phyloP scores from a whole-genome alignment of 306 rosid genomes.

The Prunus davidiana region DNA sequence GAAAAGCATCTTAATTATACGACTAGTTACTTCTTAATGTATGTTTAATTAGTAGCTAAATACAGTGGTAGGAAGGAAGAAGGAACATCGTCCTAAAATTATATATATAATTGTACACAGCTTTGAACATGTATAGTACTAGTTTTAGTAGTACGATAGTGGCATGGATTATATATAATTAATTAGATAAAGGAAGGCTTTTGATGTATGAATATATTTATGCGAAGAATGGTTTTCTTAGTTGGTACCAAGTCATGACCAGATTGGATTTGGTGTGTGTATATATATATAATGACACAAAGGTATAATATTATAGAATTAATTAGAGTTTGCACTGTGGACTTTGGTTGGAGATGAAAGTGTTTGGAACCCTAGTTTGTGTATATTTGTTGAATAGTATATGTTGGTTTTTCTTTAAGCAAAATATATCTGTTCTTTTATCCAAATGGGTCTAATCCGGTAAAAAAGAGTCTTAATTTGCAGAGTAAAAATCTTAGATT shows the following conservation, averaged over 20 bases:
- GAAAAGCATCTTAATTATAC: background rate
- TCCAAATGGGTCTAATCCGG: rapidly evolving
- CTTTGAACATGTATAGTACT: conserved; percentile 5
- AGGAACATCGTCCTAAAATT: background rate
- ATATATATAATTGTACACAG: background rate
- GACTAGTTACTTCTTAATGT: background rate
- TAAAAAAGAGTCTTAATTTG: no score
- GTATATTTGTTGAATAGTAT: background rate
- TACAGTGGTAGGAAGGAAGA: background rate
- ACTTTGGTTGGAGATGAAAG: conserved; percentile 30
- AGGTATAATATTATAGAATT: conserved; percentile 23
- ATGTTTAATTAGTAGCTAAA: background rate
- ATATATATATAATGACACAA: conserved; percentile 24
- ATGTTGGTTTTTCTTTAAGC: background rate
- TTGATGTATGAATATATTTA: conserved; percentile 6
- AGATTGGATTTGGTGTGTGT: conserved; percentile 27
- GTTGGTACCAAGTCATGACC: conserved; percentile 10
- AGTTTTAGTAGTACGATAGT: conserved; percentile 10
- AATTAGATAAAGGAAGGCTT: background rate
- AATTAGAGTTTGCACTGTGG: background rate
- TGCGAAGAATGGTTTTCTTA: conserved; percentile 4
- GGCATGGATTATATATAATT: background rate
- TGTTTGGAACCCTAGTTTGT: conserved; percentile 31
- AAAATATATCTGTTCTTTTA: background rate
- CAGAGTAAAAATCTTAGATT: rapidly evolving